Percentiles rank a stretch among this genome's conserved stretches.
phyloP scores from a whole-genome alignment of 1,284 basidiomycete genomes.

The Ganoderma boninense region DNA sequence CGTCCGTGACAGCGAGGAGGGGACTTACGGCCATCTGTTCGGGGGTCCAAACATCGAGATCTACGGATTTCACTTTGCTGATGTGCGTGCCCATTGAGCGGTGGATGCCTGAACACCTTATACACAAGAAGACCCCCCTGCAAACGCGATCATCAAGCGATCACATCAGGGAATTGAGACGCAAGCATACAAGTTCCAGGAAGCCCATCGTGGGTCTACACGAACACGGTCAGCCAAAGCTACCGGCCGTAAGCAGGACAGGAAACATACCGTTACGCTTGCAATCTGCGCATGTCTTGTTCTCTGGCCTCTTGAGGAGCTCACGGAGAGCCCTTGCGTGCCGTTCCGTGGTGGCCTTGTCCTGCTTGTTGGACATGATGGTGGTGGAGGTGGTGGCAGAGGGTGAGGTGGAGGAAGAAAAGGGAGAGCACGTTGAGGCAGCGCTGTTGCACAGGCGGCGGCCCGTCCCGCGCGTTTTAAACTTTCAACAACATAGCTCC shows the following conservation, averaged over 20 bases:
- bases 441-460: conserved; percentile 16
- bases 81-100: conserved; percentile 99
- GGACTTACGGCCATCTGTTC: conserved; percentile 92
- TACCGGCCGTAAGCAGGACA: conserved; percentile 2
- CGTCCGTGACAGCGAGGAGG: not conserved
- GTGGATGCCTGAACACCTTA: conserved; percentile 98
- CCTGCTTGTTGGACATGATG: conserved; percentile 67
- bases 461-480: not conserved
- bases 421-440: conserved; percentile 27
- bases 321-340: conserved; percentile 83
- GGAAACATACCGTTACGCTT: conserved; percentile 80
- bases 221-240: conserved; percentile 25
- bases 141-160: conserved; percentile 16
- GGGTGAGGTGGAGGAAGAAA: conserved; percentile 4
- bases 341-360: conserved; percentile 85
- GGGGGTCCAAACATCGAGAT: conserved; percentile 97
- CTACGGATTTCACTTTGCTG: conserved; percentile 96
- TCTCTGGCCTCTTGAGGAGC: conserved; percentile 88
- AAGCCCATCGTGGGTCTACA: conserved; percentile 96
- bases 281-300: conserved; percentile 95
- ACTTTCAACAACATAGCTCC: not conserved
- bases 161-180: conserved; percentile 34
- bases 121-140: conserved; percentile 94
- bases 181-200: conserved; percentile 85
- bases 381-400: conserved; percentile 8